phyloP scores from a whole-genome alignment of 805 yeast genomes.

The Teunomyces lycoperdinae region DNA sequence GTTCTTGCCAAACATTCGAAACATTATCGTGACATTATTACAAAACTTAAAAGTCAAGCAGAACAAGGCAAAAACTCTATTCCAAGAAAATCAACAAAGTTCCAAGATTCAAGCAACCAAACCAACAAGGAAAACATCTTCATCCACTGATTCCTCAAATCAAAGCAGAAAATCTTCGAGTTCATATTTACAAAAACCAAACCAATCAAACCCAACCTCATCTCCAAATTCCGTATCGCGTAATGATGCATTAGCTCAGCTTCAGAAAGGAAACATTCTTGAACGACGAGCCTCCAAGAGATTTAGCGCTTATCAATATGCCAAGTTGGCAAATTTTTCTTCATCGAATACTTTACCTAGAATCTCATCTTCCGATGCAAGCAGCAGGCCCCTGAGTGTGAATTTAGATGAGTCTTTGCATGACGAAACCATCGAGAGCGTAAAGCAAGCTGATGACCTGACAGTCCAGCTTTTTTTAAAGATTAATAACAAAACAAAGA shows the following conservation, averaged over 20 bases:
- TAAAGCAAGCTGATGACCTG: not conserved
- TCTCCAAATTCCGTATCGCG: not conserved
- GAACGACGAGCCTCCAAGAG: conserved; percentile 93
- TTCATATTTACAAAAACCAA: not conserved
- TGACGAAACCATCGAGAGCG: not conserved
- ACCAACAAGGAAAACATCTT: not conserved
- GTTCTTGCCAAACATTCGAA: conserved; percentile 80
- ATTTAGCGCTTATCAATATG: conserved; percentile 89
- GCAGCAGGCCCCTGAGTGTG: conserved; percentile 3
- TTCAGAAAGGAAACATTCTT: conserved; percentile 78
- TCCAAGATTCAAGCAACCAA: conserved; percentile 5
- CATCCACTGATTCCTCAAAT: conserved; percentile 1
- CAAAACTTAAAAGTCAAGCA: conserved; percentile 82
- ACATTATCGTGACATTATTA: conserved; percentile 76
- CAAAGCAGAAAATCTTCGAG: conserved; percentile 5
- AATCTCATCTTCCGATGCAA: conserved; percentile 7
- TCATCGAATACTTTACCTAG: conserved; percentile 12
- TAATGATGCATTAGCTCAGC: conserved; percentile 65
- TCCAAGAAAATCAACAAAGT: conserved; percentile 18
- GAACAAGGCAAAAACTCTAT: conserved; percentile 44
- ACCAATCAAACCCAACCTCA: not conserved
- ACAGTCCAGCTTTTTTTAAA: conserved; percentile 43
- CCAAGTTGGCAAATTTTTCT: conserved; percentile 57
- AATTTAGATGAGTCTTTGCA: not conserved
- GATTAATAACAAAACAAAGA: conserved; percentile 53